Evolutionary conservation across 805 yeast species (phyloP), one percentile per base, ranked within the genome.

Genomic region (Barnettozyma californica): DNA sequence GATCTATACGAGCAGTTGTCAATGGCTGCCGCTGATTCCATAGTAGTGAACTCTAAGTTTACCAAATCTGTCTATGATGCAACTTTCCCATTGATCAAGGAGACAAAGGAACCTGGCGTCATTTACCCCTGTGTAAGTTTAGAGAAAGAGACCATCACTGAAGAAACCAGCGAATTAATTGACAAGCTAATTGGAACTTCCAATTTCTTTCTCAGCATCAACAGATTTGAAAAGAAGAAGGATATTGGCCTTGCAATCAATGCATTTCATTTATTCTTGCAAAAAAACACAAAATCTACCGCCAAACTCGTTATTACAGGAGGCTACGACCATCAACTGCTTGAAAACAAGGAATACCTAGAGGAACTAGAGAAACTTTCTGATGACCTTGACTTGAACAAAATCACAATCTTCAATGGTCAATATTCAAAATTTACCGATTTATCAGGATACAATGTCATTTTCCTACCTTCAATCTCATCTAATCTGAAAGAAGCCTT

Each of bases 211-310:
- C 65, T 94, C 31, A 87, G 96, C 25, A 76, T 94, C 44, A 94
- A 94, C 65, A 76, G 99, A 53, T 94, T 86, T 62, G 99, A 94
- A 67, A 73, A 84, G 47, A 87, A 88, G 61, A 94, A 94, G 63
- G 83, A 87, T 60, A 76, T 94, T 11, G 83, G 75, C 14, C 71
- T 94, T 54, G 98, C 97, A 0, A 69, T 94, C 19, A 68, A 76
- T 39, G 69, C 96, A 0, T 92, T 75, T 63, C 76, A 83, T 2
- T 52, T 69, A 38, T 75, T 77, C 53, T 55, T 66, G 20, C 48
- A 56, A 18, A 42, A 52, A 2, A 50, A 69, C 2, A 48, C 55
- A 34, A 57, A 43, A 4, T 27, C 20, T 34, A 60, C 65, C 18
- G 70, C 75, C 5, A 76, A 77, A 48, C 72, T 94, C 45, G 75